A percentile compares a stretch with the other conserved stretches of the same genome.
Conservation (phyloP, 2,329 filamentous ascomycete genomes). For the Sporothrix protearum region DNA sequence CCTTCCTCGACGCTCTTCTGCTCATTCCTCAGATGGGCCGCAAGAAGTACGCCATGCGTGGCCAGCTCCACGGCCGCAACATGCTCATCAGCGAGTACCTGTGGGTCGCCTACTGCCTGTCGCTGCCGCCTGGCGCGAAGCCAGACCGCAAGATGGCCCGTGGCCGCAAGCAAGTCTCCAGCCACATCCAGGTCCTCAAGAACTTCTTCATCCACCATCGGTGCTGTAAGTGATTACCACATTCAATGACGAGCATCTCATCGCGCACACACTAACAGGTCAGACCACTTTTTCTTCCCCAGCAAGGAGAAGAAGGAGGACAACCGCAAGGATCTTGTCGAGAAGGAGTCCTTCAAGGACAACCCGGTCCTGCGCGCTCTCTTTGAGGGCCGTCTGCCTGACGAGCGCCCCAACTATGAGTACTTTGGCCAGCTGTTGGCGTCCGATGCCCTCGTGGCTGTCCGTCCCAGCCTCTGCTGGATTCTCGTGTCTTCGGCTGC, state of each 20-base stretch:
- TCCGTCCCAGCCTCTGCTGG: slow-evolving; percentile 57
- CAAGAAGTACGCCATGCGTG: slow-evolving; percentile 62
- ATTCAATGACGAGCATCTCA: slow-evolving; percentile 35
- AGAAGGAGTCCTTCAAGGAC: slow-evolving; percentile 59
- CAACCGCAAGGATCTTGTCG: slow-evolving; percentile 36
- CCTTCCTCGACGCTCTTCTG: slow-evolving; percentile 64
- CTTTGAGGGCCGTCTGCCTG: slow-evolving; percentile 54
- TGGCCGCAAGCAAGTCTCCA: slow-evolving; percentile 63
- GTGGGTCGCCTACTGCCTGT: slow-evolving; percentile 50
- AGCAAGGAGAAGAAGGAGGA: slow-evolving; percentile 54
- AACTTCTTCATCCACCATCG: slow-evolving; percentile 61
- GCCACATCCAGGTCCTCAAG: slow-evolving; percentile 68
- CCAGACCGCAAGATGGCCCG: slow-evolving; percentile 46
- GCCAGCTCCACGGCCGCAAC: slow-evolving; percentile 63
- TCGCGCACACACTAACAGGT: neutral
- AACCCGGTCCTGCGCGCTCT: slow-evolving; percentile 62
- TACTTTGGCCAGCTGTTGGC: slow-evolving; percentile 57
- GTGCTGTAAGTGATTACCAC: slow-evolving; percentile 46
- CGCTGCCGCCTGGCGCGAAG: slow-evolving; percentile 45
- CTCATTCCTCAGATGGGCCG: slow-evolving; percentile 64
- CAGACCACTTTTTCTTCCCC: slow-evolving; percentile 56
- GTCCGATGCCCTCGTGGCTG: slow-evolving; percentile 51
- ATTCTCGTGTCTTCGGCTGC: slow-evolving; percentile 55
- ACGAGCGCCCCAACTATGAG: slow-evolving; percentile 59
- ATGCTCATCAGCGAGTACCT: slow-evolving; percentile 68